Percentiles rank a stretch among this genome's conserved stretches.
phyloP scores from a whole-genome alignment of 495 filamentous ascomycete species.

The Lasiosphaeria ovina region DNA sequence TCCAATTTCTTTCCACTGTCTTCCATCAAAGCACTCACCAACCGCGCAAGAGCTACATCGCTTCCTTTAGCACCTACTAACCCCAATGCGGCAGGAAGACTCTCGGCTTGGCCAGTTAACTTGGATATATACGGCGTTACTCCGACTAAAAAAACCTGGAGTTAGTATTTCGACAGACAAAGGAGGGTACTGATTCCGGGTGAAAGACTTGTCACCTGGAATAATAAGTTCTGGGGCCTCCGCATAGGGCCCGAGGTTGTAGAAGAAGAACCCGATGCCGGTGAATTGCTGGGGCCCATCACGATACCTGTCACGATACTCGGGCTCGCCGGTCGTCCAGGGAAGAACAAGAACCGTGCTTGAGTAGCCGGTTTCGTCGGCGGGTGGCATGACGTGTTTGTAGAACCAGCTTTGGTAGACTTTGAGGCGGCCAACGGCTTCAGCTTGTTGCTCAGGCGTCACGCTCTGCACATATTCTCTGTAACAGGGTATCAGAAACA shows the following conservation, averaged over 20 bases:
- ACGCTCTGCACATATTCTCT: slow-evolving; percentile 6
- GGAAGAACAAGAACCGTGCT: slow-evolving; percentile 6
- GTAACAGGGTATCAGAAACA: background rate
- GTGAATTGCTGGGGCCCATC: slow-evolving; percentile 11
- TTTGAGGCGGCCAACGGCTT: slow-evolving; percentile 5
- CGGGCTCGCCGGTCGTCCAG: slow-evolving; percentile 7
- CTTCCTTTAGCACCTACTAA: slow-evolving; percentile 7
- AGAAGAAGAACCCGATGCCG: slow-evolving; percentile 11
- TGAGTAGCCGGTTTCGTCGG: background rate
- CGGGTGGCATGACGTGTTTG: slow-evolving; percentile 6
- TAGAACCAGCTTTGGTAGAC: slow-evolving; percentile 11
- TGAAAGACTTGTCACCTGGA: slow-evolving; percentile 1
- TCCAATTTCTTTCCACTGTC: no score
- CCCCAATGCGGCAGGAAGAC: slow-evolving; percentile 7
- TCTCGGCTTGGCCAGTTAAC: slow-evolving; percentile 6
- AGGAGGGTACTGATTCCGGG: background rate
- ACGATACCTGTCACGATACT: slow-evolving; percentile 9
- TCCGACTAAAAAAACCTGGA: slow-evolving; percentile 2
- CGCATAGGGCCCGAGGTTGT: slow-evolving; percentile 10
- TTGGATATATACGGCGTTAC: slow-evolving; percentile 9
- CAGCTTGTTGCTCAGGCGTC: slow-evolving; percentile 8
- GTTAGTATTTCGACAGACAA: background rate
- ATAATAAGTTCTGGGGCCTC: slow-evolving; percentile 12
- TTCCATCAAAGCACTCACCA: slow-evolving; percentile 5
- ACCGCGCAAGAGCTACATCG: slow-evolving; percentile 7